Evolutionary conservation across 2,329 filamentous ascomycete genomes (phyloP).

Genomic region (Tolypocladium cylindrosporum): DNA sequence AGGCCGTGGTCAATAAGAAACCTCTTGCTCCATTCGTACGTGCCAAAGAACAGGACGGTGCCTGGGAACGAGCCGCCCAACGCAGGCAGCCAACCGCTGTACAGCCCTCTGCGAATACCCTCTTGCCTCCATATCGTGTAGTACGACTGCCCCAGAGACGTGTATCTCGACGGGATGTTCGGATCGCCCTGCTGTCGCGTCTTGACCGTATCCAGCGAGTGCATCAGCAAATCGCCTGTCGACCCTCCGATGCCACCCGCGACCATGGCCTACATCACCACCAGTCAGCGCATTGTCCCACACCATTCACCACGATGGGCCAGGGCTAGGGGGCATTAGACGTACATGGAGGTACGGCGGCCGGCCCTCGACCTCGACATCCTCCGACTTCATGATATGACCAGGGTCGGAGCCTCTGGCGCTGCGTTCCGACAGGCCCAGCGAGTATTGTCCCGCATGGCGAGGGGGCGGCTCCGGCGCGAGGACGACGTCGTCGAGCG

Average conservation of each 20-base stretch:
- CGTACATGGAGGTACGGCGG: slow-evolving; percentile 34
- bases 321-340: neutral
- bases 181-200: slow-evolving; percentile 96
- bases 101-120: slow-evolving; percentile 74
- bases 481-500: slow-evolving; percentile 2
- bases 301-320: neutral
- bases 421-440: slow-evolving; percentile 14
- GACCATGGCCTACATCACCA: slow-evolving; percentile 66
- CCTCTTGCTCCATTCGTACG: slow-evolving; percentile 92
- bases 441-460: slow-evolving; percentile 20
- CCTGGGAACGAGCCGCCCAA: slow-evolving; percentile 88
- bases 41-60: slow-evolving; percentile 90
- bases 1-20: slow-evolving; percentile 77
- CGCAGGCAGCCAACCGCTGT: slow-evolving; percentile 87
- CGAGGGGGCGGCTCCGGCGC: slow-evolving; percentile 13
- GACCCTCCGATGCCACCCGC: slow-evolving; percentile 88
- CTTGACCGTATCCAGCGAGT: slow-evolving; percentile 97
- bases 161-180: slow-evolving; percentile 85
- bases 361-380: slow-evolving; percentile 31
- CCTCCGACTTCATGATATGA: slow-evolving; percentile 24
- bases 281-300: neutral
- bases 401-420: slow-evolving; percentile 13
- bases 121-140: slow-evolving; percentile 89
- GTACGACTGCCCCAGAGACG: slow-evolving; percentile 82
- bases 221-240: slow-evolving; percentile 95